Evolutionary conservation across 2,329 filamentous ascomycete species (phyloP), one percentile per base, ranked within the genome.

Genomic region (Colletotrichum navitas): DNA sequence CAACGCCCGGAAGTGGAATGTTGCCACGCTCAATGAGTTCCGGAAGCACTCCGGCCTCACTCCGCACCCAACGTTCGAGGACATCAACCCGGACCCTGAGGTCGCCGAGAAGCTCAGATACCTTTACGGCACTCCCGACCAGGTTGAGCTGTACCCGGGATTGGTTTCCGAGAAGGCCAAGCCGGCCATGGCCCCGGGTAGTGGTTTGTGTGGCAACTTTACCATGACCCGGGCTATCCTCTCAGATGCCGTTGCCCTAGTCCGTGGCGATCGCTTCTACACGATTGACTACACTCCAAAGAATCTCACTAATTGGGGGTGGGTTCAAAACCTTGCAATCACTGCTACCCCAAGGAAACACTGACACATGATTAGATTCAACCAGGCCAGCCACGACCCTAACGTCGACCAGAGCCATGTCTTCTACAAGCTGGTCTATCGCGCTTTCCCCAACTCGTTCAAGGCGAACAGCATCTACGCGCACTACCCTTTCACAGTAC

Each of bases 261-360:
- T 91, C 5, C 86, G 90, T 26, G 88, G 88, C 11, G 90, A 92
- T 74, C 83, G 90, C 21, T 91, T 91, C 80, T 91, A 91, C 79
- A 91, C 90, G 14, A 39, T 71, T 10, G 90, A 92, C 77, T 91
- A 87, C 74, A 86, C 88, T 2, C 77, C 90, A 0, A 85, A 85
- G 45, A 90, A 88, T 74, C 79, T 93, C 60, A 92, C 91, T 2
- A 92, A 91, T 78, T 93, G 90, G 90, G 91, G 91, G 63, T 91
- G 85, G 63, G 73, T 62, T 29, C 21, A 41, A 24, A 6, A 21
- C 14, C 47, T 1, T 2, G 16, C 7, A 39, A 12, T 26, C 10
- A 14, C 1, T 26, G 3, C 10, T 2, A 1, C n/a, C 24, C 5
- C 32, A 7, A 8, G 1, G n/a, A 56, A 4, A 32, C 16, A 10